Conservation (phyloP, 2,329 filamentous ascomycete species). For the Ophiostoma pallidulum region DNA sequence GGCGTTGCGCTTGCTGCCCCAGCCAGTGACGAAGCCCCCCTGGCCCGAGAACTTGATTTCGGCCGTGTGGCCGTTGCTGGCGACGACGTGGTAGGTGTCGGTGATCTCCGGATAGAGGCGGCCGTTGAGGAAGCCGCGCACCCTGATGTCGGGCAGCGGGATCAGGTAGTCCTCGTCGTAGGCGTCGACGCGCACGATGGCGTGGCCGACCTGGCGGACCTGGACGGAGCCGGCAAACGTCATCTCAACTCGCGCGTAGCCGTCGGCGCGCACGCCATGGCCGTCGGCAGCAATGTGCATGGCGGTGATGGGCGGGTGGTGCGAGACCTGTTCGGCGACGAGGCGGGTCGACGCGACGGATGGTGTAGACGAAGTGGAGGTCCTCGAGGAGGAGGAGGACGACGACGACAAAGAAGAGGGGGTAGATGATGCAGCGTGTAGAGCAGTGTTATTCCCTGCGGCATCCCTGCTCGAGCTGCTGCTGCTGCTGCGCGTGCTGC, state of each 20-base stretch:
- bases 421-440: too few relatives aligned
- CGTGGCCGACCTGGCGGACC: slow-evolving; percentile 41
- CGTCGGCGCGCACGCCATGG: slow-evolving; percentile 37
- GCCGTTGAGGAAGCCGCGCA: slow-evolving; percentile 38
- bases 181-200: slow-evolving; percentile 38
- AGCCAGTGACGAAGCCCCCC: slow-evolving; percentile 32
- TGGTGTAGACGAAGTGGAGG: neutral
- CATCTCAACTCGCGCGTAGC: slow-evolving; percentile 43
- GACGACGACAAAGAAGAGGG: neutral
- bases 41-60: slow-evolving; percentile 39
- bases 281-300: slow-evolving; percentile 36
- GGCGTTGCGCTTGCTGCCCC: slow-evolving; percentile 34
- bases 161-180: slow-evolving; percentile 41
- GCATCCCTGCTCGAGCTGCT: neutral
- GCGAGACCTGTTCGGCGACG: slow-evolving; percentile 41
- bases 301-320: slow-evolving; percentile 45
- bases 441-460: too few relatives aligned
- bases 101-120: slow-evolving; percentile 40
- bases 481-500: slow-evolving; percentile 15
- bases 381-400: slow-evolving; percentile 1
- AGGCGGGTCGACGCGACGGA: slow-evolving; percentile 23
- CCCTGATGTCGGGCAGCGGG: slow-evolving; percentile 38
- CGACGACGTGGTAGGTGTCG: slow-evolving; percentile 35
- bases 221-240: slow-evolving; percentile 40
- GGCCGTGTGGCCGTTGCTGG: slow-evolving; percentile 35